Percentiles rank a stretch among this genome's conserved stretches.
phyloP scores from a whole-genome alignment of 2,329 filamentous ascomycete species.

The Colletotrichum lupini region DNA sequence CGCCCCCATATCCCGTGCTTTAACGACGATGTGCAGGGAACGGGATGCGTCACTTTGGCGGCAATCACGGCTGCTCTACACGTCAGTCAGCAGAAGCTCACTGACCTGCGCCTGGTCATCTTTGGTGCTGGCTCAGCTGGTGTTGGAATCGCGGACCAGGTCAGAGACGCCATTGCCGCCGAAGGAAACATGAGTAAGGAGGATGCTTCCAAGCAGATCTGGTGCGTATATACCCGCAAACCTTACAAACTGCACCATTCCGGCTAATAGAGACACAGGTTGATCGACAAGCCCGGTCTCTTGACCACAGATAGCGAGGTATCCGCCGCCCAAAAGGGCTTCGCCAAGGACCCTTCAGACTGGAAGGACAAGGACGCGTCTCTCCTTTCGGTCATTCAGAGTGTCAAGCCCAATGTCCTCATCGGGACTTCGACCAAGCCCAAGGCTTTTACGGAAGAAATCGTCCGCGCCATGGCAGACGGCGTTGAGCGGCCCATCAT shows the following conservation, averaged over 20 bases:
- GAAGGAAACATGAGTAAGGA: conserved; percentile 74
- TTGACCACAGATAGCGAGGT: conserved; percentile 73
- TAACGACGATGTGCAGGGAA: conserved; percentile 92
- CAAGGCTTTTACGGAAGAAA: conserved; percentile 78
- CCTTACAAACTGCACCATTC: fast-evolving
- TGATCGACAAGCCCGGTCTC: conserved; percentile 84
- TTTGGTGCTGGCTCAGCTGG: conserved; percentile 87
- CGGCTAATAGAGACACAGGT: conserved; percentile 56
- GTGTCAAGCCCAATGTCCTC: conserved; percentile 82
- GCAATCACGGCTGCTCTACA: conserved; percentile 82
- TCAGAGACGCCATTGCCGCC: conserved; percentile 80
- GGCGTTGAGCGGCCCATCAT: conserved; percentile 80
- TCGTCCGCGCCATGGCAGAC: conserved; percentile 80
- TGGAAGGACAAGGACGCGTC: conserved; percentile 69
- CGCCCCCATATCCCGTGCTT: conserved; percentile 82
- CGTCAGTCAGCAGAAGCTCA: conserved; percentile 73
- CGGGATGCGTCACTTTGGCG: conserved; percentile 86
- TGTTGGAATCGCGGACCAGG: conserved; percentile 86
- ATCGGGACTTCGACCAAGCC: conserved; percentile 87
- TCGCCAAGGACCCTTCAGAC: conserved; percentile 71
- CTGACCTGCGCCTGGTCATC: conserved; percentile 77
- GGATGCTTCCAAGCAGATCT: conserved; percentile 85
- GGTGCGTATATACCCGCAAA: conserved; percentile 55
- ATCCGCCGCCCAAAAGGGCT: conserved; percentile 74
- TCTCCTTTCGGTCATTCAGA: conserved; percentile 74